Evolutionary conservation across 257 asterid genomes (phyloP).

Genomic region (Solanum chiquidenum): DNA sequence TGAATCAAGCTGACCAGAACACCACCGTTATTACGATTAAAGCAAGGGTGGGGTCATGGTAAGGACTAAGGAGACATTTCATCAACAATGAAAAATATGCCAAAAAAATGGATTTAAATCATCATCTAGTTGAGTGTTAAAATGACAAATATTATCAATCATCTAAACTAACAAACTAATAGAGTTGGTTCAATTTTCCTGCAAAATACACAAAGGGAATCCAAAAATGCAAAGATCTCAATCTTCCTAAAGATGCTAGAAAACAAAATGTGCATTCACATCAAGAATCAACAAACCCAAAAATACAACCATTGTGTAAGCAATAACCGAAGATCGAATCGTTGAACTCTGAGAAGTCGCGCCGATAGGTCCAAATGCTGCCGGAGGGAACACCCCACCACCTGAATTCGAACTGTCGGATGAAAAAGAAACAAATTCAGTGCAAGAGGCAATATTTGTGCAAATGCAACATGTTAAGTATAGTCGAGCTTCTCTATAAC

Average conservation of each 20-base stretch:
- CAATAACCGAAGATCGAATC: slow-evolving; percentile 1
- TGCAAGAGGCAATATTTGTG: neutral
- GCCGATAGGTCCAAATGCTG: slow-evolving; percentile 53
- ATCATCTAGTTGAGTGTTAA: neutral
- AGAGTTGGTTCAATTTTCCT: neutral
- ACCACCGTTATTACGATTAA: neutral
- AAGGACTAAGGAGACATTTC: neutral
- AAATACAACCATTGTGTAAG: slow-evolving; percentile 17
- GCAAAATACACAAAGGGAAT: neutral
- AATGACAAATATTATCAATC: neutral
- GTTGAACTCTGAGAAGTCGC: slow-evolving; percentile 26
- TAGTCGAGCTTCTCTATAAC: neutral
- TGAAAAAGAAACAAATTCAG: neutral
- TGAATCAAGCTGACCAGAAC: neutral
- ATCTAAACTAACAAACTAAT: neutral
- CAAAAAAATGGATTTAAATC: neutral
- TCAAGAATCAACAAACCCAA: slow-evolving; percentile 14
- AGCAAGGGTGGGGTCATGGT: neutral
- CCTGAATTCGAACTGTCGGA: slow-evolving; percentile 43
- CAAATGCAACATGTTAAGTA: neutral
- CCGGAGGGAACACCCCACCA: slow-evolving; percentile 24
- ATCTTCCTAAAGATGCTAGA: slow-evolving; percentile 3
- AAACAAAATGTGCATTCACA: slow-evolving; percentile 13
- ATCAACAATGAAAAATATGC: neutral
- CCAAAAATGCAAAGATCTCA: neutral